Evolutionary conservation across 1,284 basidiomycete genomes (phyloP), one percentile per base, ranked within the genome.

Genomic region (Leccinum pseudoinsigne): DNA sequence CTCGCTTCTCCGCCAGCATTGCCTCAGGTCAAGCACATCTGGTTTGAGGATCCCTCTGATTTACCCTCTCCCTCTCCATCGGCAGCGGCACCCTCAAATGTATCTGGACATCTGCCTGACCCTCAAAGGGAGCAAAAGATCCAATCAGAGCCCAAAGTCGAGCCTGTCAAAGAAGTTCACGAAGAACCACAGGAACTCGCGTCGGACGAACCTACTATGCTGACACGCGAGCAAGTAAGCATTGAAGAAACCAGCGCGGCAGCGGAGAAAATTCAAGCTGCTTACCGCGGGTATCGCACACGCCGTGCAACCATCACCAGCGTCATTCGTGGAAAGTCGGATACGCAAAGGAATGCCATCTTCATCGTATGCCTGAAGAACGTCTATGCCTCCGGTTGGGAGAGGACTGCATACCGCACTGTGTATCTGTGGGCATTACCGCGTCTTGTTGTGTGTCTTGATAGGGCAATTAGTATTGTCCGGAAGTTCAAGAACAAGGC

Each of bases 341-440:
- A 70, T 9, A 68, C 71, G 1, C 66, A 71, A 23, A 70, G 69
- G 14, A 64, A 70, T 11, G 63, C 65, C 1, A 68, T 75, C 54
- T 83, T 79, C 64, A 38, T 64, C 6, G 59, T 64, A 4, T 86
- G 77, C 64, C 59, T 77, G 26, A 61, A 71, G 26, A 70, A 76
- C 34, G 71, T 76, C 2, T 64, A 63, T 7, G 67, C 66, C 8
- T 74, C 77, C n/a, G 67, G 70, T 7, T 81, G 81, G 79, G 64
- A 72, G 10, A 58, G 62, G 23, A 68, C 64, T 12, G 67, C 64
- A 26, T 85, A 86, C 65, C 78, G 78, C 18, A 62, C 74, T 4
- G 71, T 83, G 16, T 84, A 81, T 69, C 74, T 84, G 2, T 83
- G 84, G 1, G 80, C 83, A 5, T 71, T 87, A 4, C 83, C 85